Percentiles rank a stretch among this genome's conserved stretches.
Evolutionary conservation across 306 rosid genomes (phyloP).

Genomic region (Spatholobus suberectus): DNA sequence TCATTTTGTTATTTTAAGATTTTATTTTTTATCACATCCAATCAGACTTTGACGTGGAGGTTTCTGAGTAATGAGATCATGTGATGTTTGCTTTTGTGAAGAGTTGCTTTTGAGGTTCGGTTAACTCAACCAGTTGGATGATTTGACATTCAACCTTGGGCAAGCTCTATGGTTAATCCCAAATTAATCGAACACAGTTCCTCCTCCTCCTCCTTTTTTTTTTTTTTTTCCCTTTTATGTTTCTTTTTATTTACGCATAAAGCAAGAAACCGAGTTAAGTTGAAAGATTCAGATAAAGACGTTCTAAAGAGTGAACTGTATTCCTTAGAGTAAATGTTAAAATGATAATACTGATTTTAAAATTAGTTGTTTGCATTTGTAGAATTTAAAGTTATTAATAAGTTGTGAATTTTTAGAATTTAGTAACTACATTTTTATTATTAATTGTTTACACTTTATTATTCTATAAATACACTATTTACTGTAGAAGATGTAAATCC

Average conservation of each 20-base stretch:
- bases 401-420: background rate
- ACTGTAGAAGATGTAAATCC: no score
- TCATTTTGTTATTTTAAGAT: background rate
- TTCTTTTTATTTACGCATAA: background rate
- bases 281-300: no score
- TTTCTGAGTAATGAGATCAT: constrained; percentile 2
- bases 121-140: constrained; percentile 38
- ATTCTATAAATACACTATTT: background rate
- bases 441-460: background rate
- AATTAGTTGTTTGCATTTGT: background rate
- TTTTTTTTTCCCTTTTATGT: background rate
- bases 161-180: background rate
- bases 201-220: no score
- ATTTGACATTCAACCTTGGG: constrained; percentile 39
- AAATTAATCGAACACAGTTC: background rate
- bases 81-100: constrained; percentile 32
- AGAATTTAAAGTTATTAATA: background rate
- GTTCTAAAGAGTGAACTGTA: no score
- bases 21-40: constrained; percentile 38
- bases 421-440: background rate
- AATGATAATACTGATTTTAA: no score
- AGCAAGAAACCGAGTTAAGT: background rate
- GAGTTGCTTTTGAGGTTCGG: constrained; percentile 50
- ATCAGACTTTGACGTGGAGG: constrained; percentile 33
- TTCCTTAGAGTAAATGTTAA: no score